These are phyloP conservation scores for Ustilago xerochloae DNA, from an alignment of 1,284 basidiomycete genomes.

Conservation along the genomic window DNA sequence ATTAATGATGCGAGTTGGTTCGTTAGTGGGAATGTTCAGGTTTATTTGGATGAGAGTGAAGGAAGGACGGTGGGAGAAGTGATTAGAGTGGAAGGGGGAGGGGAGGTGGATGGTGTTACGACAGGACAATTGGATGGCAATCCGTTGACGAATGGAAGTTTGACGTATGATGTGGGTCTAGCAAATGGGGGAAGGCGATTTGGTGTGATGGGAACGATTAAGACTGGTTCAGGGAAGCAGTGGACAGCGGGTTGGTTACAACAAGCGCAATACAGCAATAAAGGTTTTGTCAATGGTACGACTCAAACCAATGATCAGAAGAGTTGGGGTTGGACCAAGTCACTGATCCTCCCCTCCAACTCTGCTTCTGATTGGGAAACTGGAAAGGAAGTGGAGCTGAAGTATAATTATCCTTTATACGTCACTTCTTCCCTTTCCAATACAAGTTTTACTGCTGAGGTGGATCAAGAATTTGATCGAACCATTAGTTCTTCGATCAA, in stretches of 20 bases:
- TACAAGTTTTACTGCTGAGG: slow-evolving; percentile 9
- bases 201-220: slow-evolving; percentile 20
- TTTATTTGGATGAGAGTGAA: slow-evolving; percentile 40
- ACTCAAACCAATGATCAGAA: slow-evolving; percentile 30
- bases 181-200: slow-evolving; percentile 8
- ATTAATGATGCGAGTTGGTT: slow-evolving; percentile 79
- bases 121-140: slow-evolving; percentile 16
- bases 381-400: slow-evolving; percentile 3
- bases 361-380: background rate
- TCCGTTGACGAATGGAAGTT: slow-evolving; percentile 11
- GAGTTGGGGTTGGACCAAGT: slow-evolving; percentile 14
- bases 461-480: slow-evolving; percentile 24
- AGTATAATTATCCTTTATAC: slow-evolving; percentile 38
- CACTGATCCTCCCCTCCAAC: slow-evolving; percentile 6
- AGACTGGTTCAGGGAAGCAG: slow-evolving; percentile 21
- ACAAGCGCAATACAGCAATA: slow-evolving; percentile 11
- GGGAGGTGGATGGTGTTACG: slow-evolving; percentile 14
- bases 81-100: background rate
- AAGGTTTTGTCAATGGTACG: slow-evolving; percentile 24
- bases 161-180: slow-evolving; percentile 22
- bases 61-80: slow-evolving; percentile 40
- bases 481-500: background rate
- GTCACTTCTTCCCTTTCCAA: slow-evolving; percentile 9
- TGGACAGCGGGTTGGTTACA: slow-evolving; percentile 26
- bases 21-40: slow-evolving; percentile 77